Evolutionary conservation across 2,329 filamentous ascomycete species (phyloP), one percentile per base, ranked within the genome.

Genomic region (Talaromyces amestolkiae): DNA sequence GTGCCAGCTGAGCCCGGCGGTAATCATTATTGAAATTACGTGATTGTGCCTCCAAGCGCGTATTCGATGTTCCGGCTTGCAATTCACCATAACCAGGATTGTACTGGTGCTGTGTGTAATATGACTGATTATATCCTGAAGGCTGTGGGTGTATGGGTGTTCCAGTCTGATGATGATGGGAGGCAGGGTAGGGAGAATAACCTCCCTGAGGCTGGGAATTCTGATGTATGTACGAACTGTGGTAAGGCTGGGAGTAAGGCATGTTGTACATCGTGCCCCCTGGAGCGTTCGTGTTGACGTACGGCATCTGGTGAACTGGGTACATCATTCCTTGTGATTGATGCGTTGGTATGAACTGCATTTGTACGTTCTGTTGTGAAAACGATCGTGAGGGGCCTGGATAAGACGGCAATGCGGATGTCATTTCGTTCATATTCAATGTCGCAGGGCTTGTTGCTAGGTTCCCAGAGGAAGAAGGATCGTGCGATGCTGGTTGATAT

Each of bases 361-460:
- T 73, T 15, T 72, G 68, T 45, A 73, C 69, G 43, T 69, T 66
- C 59, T 70, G 69, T 37, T 74, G 73, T 37, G 72, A 72, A 45
- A 70, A 75, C 17, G 68, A 64, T 11, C 70, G 68, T n/a, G 45
- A 22, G 10, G 45, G 3, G 17, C 33, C 31, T 39, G 61, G 56
- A n/a, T 70, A 71, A 17, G 69, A 65, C 11, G 75, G 75, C 8
- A 77, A 65, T 24, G 71, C 62, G 53, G 75, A 73, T 41, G 64
- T 65, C 71, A 76, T 74, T 56, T 72, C 70, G 31, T 66, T 66
- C 75, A 77, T 76, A 41, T 70, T 72, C 51, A 75, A 65, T 17
- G 69, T 49, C 31, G 73, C 69, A 19, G 68, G 63, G 10, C 60
- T 60, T 17, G 65, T 49, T 63, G 70, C 72, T 68, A 73, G 73